Evolutionary conservation across 1,284 basidiomycete genomes (phyloP), one percentile per base, ranked within the genome.

Genomic region (Coniophora puteana): DNA sequence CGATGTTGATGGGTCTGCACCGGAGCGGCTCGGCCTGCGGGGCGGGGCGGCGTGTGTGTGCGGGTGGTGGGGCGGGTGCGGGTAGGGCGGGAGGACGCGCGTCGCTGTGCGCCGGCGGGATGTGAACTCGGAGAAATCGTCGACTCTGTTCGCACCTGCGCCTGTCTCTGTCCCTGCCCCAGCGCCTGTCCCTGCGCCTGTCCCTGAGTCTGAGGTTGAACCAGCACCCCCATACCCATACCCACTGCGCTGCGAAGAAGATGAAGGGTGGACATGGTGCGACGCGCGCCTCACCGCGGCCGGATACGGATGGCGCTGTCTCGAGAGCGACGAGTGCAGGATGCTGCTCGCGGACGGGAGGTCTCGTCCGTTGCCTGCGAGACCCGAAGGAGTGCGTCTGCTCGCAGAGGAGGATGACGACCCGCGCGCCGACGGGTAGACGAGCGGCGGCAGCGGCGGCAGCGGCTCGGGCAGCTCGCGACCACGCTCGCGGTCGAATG

Each of bases 61-160:
- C n/a, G 10, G 31, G 17, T 17, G 31, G 8, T 12, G 10, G 31
- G 10, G 31, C 10, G 16, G 16, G 16, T 11, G 10, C 10, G 10
- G 8, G 8, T 17, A 11, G 10, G 31, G 10, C 31, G 16, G 31
- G 17, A 33, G 8, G 10, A 17, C 31, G 6, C 61, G 57, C 5
- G 45, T 49, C 10, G 50, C 52, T 32, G 43, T 61, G 22, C 83
- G 72, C 22, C 82, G 75, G n/a, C 77, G 76, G 13, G 71, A 57
- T 0, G 82, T 78, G 46, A 80, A 84, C 23, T 85, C 82, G 52
- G 69, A 77, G 55, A 85, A 83, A 49, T 87, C 84, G 4, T 74
- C 65, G 6, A 71, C 68, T 25, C 81, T 65, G 5, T 74, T 71
- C 23, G n/a, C n/a, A n/a, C n/a, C n/a, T n/a, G n/a, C n/a, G n/a